Evolutionary conservation across 2,329 filamentous ascomycete species (phyloP), one percentile per base, ranked within the genome.

Genomic region (Hawksworthiomyces lignivorus): DNA sequence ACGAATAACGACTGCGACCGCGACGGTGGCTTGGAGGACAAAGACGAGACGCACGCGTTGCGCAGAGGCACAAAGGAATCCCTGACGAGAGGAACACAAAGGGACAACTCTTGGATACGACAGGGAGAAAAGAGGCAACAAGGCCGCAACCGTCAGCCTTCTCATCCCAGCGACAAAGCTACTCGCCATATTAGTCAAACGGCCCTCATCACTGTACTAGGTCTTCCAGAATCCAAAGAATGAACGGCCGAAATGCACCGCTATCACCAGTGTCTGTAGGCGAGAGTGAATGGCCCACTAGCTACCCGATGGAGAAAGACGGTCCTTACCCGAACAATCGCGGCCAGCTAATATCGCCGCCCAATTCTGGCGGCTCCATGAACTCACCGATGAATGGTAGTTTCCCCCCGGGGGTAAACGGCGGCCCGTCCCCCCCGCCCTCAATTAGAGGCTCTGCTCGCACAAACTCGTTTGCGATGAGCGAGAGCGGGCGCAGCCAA

Each of bases 381-480:
- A 38, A 70, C 67, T 65, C 66, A 55, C 71, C 72, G 55, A 77
- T 82, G 68, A 82, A 77, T 62, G 72, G 68, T 56, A 72, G 67
- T 54, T 50, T 79, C 76, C 55, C 67, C 48, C 74, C 69, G 61
- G 72, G 69, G 64, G 77, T 67, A 58, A 67, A 66, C 48, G 75
- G 75, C 51, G 76, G 72, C 20, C 78, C 90, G 39, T 96, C 90
- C 38, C 89, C 90, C 41, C 90, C 92, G 20, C 87, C 83, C 50
- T 97, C 90, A 5, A 73, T 96, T 52, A 76, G 85, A 49, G 94
- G 87, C 39, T 96, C 87, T 62, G 82, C 84, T 58, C 87, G 85
- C 44, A 85, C 82, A 30, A 76, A 76, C 46, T 62, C 82, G 48
- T 87, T 82, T 69, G 68, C 78, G 57, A 61, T 77, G 69, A 75